Evolutionary conservation across 2,329 filamentous ascomycete genomes (phyloP), one percentile per base, ranked within the genome.

Genomic region (Trichoderma citrinoviride): DNA sequence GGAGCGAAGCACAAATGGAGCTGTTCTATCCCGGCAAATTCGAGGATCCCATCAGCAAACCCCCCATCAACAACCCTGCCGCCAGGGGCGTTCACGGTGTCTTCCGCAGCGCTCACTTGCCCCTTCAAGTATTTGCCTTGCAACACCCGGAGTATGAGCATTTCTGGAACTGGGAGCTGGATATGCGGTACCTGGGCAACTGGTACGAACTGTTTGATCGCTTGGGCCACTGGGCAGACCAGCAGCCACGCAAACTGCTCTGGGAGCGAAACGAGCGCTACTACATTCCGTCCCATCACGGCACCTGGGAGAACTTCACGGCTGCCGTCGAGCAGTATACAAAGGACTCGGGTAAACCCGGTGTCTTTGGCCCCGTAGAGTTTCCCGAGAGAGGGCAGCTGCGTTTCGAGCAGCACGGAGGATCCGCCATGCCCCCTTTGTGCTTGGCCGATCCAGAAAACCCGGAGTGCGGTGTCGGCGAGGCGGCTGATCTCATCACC

Each of bases 1-100:
- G 92, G 92, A 93, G 91, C 2, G 91, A 95, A 75, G 83, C 86
- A 60, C 91, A 94, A 76, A 94, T 96, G 90, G 83, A 84, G 64
- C 82, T 93, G 64, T 87, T 92, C 75, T 96, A 96, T 72, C 76
- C 84, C 66, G 85, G 85, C 2, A 84, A 86, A 46, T 89, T 93
- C n/a, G 88, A 90, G 70, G 86, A 88, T 50, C 85, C 88, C 1
- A 87, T 88, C 71, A 80, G 83, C 62, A 85, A 86, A 71, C 83
- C 83, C 7, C 82, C 81, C 64, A 77, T 84, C 1, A 52, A 52
- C 49, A 85, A 86, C 72, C 83, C 83, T 7, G 82, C 81, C 64
- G 77, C 84, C 68, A 81, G 79, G 15, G 83, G 86, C 60, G 81
- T 91, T 29, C 88, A 90, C 55, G 87, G 90, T 3, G 88, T 91